Percentiles rank a stretch among this genome's conserved stretches.
Conservation (phyloP, 495 filamentous ascomycete species). For the Mytilinidion resinicola region DNA sequence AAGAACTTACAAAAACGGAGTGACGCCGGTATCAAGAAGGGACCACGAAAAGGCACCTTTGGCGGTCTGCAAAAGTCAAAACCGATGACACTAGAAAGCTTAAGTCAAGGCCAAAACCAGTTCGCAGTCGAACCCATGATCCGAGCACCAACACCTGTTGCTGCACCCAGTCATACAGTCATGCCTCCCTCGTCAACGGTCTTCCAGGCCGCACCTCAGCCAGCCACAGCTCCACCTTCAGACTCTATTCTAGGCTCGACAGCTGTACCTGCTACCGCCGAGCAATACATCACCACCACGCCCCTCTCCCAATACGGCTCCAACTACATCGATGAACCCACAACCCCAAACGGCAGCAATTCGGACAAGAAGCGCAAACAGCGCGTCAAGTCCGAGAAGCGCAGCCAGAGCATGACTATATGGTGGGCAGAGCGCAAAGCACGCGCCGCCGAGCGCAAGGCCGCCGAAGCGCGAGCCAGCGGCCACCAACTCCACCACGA, state of each 20-base stretch:
- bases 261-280: conserved; percentile 1
- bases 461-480: conserved; percentile 7
- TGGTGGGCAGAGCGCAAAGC: conserved; percentile 37
- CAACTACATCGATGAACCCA: conserved; percentile 7
- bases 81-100: conserved; percentile 13
- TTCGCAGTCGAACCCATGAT: conserved; percentile 18
- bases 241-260: not conserved
- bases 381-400: conserved; percentile 34
- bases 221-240: not conserved
- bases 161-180: not conserved
- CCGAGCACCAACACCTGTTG: not conserved
- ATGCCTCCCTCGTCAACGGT: conserved; percentile 9
- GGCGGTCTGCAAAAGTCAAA: not conserved
- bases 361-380: conserved; percentile 18
- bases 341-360: conserved; percentile 1
- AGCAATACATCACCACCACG: conserved; percentile 22
- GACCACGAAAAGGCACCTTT: conserved; percentile 26
- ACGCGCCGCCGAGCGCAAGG: conserved; percentile 13
- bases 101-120: conserved; percentile 26
- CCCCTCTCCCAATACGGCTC: conserved; percentile 17
- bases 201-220: conserved; percentile 24
- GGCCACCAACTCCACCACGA: not conserved
- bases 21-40: conserved; percentile 39
- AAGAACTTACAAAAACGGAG: conserved; percentile 31
- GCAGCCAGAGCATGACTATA: conserved; percentile 31